Evolutionary conservation across 148 eudicot species (phyloP).

Genomic region (Fagopyrum homotropicum): DNA sequence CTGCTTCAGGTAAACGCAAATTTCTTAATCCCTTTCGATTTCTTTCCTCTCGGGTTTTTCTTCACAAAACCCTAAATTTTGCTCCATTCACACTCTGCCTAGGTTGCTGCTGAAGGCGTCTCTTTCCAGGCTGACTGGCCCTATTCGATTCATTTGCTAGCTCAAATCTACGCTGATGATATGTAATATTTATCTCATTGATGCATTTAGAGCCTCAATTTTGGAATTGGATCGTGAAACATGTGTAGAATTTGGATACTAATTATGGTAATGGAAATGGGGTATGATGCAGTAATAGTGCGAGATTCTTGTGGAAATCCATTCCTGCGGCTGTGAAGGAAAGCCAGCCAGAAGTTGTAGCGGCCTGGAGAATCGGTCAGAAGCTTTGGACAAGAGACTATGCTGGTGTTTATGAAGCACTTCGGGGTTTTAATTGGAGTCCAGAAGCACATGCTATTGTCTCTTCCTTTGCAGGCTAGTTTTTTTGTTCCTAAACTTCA

Average conservation of each 20-base stretch:
- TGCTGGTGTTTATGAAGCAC: slow-evolving; percentile 67
- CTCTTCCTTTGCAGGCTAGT: slow-evolving; percentile 59
- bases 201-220: too few species aligned
- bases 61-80: slow-evolving; percentile 21
- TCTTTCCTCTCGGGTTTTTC: neutral
- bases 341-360: slow-evolving; percentile 57
- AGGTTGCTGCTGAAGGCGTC: slow-evolving; percentile 66
- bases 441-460: slow-evolving; percentile 53
- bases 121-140: slow-evolving; percentile 75
- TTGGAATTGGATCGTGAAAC: slow-evolving; percentile 1
- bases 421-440: slow-evolving; percentile 68
- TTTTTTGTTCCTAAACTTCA: slow-evolving; percentile 1
- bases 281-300: slow-evolving; percentile 56
- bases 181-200: slow-evolving; percentile 27
- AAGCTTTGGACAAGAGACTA: slow-evolving; percentile 70
- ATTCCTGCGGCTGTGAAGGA: slow-evolving; percentile 61
- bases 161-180: slow-evolving; percentile 56
- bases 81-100: neutral
- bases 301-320: slow-evolving; percentile 84
- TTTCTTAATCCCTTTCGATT: neutral
- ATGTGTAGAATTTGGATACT: neutral
- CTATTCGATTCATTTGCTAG: slow-evolving; percentile 79
- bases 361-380: slow-evolving; percentile 82
- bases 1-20: slow-evolving; percentile 48
- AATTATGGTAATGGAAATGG: neutral